phyloP scores from a whole-genome alignment of 2,329 filamentous ascomycete genomes.

The Epichloe aotearoae region DNA sequence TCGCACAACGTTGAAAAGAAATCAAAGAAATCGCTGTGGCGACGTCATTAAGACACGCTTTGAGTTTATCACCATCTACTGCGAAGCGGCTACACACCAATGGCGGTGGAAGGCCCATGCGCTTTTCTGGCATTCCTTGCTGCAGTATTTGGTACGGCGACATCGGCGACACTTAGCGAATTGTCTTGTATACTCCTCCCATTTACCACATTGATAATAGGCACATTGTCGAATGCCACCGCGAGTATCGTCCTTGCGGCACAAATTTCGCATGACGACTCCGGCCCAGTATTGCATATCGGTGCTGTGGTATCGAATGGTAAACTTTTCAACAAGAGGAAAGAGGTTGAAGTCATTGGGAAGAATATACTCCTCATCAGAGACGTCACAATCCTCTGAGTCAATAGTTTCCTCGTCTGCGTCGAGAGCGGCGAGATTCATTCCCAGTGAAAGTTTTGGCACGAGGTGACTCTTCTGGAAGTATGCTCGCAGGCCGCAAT shows the following conservation, averaged over 20 bases:
- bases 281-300: slow-evolving; percentile 99
- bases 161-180: slow-evolving; percentile 97
- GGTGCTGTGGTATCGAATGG: slow-evolving; percentile 82
- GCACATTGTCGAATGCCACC: slow-evolving; percentile 95
- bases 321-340: slow-evolving; percentile 95
- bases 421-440: slow-evolving; percentile 70
- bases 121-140: slow-evolving; percentile 98
- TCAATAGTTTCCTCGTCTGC: slow-evolving; percentile 38
- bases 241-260: slow-evolving; percentile 88
- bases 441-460: slow-evolving; percentile 78
- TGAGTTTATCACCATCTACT: slow-evolving; percentile 20
- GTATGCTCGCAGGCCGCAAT: slow-evolving; percentile 89
- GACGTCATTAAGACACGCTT: slow-evolving; percentile 8
- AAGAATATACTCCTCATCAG: slow-evolving; percentile 76
- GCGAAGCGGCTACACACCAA: slow-evolving; percentile 75
- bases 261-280: slow-evolving; percentile 96
- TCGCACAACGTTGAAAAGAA: slow-evolving; percentile 16
- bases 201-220: slow-evolving; percentile 96
- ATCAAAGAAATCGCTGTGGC: slow-evolving; percentile 10
- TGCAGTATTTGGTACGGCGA: slow-evolving; percentile 96
- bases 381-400: slow-evolving; percentile 37
- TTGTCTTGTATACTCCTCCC: slow-evolving; percentile 92
- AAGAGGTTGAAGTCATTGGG: slow-evolving; percentile 98
- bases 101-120: slow-evolving; percentile 97
- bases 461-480: slow-evolving; percentile 94